phyloP scores from a whole-genome alignment of 257 asterid genomes.

The Gentiana straminea region DNA sequence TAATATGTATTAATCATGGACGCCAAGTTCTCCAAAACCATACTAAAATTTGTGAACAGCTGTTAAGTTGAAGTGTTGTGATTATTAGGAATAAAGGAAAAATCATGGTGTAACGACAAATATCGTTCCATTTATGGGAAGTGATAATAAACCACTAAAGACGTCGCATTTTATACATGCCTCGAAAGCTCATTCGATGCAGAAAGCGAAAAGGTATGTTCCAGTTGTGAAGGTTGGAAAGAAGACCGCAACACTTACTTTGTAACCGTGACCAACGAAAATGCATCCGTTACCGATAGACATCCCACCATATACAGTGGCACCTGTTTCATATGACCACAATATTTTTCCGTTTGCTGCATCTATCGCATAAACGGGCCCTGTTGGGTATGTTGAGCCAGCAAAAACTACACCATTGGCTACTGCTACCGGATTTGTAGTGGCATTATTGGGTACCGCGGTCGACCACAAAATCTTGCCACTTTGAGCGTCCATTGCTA shows the following conservation, averaged over 20 bases:
- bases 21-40: no score
- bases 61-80: no score
- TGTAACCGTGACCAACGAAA: constrained; percentile 28
- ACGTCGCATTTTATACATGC: no score
- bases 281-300: constrained; percentile 30
- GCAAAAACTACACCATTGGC: constrained; percentile 36
- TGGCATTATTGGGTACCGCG: constrained; percentile 25
- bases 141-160: no score
- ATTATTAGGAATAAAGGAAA: no score
- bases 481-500: constrained; percentile 25
- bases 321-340: constrained; percentile 35
- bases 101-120: no score
- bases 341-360: constrained; percentile 22
- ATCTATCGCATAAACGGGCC: constrained; percentile 31
- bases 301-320: constrained; percentile 30
- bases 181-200: not conserved
- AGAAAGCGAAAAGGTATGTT: constrained; percentile 28
- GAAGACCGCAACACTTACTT: not conserved
- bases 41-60: no score
- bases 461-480: constrained; percentile 36
- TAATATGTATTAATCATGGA: no score
- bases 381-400: constrained; percentile 22
- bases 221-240: constrained; percentile 19
- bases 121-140: no score
- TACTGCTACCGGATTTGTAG: constrained; percentile 23